phyloP scores from a whole-genome alignment of 2,329 filamentous ascomycete species.

The Sclerotinia spermophila region DNA sequence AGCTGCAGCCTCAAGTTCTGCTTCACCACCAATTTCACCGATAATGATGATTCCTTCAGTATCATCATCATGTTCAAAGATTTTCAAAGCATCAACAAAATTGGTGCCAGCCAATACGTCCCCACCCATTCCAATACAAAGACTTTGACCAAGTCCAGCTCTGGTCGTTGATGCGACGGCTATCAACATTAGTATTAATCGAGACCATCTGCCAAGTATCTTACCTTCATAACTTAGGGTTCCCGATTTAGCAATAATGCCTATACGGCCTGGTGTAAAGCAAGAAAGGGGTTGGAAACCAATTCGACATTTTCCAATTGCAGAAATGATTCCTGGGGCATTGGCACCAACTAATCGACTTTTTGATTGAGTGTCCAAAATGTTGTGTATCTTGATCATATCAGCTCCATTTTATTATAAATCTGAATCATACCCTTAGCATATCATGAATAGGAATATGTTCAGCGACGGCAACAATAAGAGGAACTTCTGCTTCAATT shows the following conservation, averaged over 20 bases:
- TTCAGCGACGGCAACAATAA: conserved; percentile 73
- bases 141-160: conserved; percentile 66
- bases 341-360: conserved; percentile 70
- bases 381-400: conserved; percentile 56
- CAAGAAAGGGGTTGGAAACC: conserved; percentile 75
- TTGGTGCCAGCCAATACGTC: conserved; percentile 71
- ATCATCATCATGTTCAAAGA: conserved; percentile 62
- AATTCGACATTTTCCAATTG: conserved; percentile 64
- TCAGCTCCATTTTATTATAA: neutral
- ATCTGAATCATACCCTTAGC: conserved; percentile 50
- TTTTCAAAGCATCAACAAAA: conserved; percentile 64
- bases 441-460: conserved; percentile 73
- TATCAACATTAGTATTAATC: conserved; percentile 24
- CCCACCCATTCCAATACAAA: conserved; percentile 71
- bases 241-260: conserved; percentile 70
- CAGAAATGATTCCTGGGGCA: conserved; percentile 70
- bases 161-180: conserved; percentile 67
- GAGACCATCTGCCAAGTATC: conserved; percentile 1
- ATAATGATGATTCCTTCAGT: conserved; percentile 66
- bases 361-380: conserved; percentile 64
- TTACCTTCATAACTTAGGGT: conserved; percentile 66
- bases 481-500: conserved; percentile 69
- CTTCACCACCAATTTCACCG: conserved; percentile 63
- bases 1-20: conserved; percentile 66
- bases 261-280: conserved; percentile 64